phyloP scores from a whole-genome alignment of 139 green algal species.

The Tetradesmus obliquus region DNA sequence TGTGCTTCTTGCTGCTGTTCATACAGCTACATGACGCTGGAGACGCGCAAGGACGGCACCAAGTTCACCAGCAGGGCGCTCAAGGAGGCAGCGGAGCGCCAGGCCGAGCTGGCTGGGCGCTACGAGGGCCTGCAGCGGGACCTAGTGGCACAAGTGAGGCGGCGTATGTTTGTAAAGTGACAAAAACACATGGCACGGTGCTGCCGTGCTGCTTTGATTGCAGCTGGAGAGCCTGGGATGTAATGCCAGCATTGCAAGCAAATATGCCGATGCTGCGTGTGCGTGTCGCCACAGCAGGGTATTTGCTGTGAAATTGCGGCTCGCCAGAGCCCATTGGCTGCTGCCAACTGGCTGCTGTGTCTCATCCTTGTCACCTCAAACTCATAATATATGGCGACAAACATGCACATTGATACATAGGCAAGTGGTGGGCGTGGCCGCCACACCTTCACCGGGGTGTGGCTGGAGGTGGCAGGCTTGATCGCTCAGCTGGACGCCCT shows the following conservation, averaged over 20 bases:
- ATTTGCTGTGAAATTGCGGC: no score
- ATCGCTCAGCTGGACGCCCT: slow-evolving; percentile 95
- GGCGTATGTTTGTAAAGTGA: not conserved
- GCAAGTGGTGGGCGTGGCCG: slow-evolving; percentile 93
- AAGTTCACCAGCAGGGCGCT: slow-evolving; percentile 94
- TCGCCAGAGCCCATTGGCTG: no score
- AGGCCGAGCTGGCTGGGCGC: slow-evolving; percentile 66
- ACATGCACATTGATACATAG: not conserved
- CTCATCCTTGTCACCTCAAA: no score
- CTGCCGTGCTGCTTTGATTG: not conserved
- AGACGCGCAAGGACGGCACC: slow-evolving; percentile 95
- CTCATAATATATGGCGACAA: no score
- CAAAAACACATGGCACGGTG: not conserved
- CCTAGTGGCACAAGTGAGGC: slow-evolving; percentile 82
- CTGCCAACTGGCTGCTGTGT: no score
- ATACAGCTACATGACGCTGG: slow-evolving; percentile 81
- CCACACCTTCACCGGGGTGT: slow-evolving; percentile 93
- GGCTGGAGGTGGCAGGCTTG: slow-evolving; percentile 78
- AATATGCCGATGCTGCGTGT: no score
- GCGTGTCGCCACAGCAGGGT: no score
- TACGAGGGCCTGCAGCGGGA: slow-evolving; percentile 86
- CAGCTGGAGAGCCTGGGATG: no score
- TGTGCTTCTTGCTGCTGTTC: not conserved
- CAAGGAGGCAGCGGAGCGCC: slow-evolving; percentile 70
- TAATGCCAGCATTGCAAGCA: no score